Evolutionary conservation across 2,329 filamentous ascomycete species (phyloP).

Genomic region (Chaetothyriales sp.): DNA sequence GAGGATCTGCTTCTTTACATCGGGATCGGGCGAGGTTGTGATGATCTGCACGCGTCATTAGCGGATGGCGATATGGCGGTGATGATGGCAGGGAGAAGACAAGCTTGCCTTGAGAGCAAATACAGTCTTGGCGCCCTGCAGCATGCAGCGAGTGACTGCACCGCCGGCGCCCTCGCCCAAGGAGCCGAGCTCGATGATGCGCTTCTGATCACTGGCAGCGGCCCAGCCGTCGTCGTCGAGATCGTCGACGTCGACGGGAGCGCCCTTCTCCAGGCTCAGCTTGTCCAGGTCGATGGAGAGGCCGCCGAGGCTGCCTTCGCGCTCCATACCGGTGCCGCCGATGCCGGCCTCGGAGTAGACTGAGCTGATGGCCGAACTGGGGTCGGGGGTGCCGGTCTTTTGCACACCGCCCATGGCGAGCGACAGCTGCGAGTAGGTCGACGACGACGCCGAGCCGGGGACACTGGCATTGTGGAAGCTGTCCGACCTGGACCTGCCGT

Average conservation of each 20-base stretch:
- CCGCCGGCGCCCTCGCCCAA: conserved; percentile 91
- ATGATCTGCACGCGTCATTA: conserved; percentile 61
- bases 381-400: conserved; percentile 58
- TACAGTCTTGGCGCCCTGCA: conserved; percentile 83
- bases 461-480: conserved; percentile 73
- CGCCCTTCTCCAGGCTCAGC: conserved; percentile 65
- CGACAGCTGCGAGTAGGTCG: conserved; percentile 68
- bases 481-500: conserved; percentile 68
- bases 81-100: background rate
- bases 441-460: conserved; percentile 73
- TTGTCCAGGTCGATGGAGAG: conserved; percentile 67
- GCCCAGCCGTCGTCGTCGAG: conserved; percentile 91
- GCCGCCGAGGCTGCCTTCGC: conserved; percentile 66
- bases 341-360: conserved; percentile 71
- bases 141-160: conserved; percentile 78
- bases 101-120: conserved; percentile 80
- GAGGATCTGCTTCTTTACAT: conserved; percentile 96
- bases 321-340: conserved; percentile 62
- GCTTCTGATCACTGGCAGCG: conserved; percentile 75
- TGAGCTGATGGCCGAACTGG: conserved; percentile 75
- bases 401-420: conserved; percentile 59
- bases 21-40: conserved; percentile 92
- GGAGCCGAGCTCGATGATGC: conserved; percentile 77
- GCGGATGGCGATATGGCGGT: background rate
- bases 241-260: conserved; percentile 80